These are phyloP conservation scores for Smallanthus sonchifolius DNA, from an alignment of 129 eudicot genomes.

Conservation along the genomic window DNA sequence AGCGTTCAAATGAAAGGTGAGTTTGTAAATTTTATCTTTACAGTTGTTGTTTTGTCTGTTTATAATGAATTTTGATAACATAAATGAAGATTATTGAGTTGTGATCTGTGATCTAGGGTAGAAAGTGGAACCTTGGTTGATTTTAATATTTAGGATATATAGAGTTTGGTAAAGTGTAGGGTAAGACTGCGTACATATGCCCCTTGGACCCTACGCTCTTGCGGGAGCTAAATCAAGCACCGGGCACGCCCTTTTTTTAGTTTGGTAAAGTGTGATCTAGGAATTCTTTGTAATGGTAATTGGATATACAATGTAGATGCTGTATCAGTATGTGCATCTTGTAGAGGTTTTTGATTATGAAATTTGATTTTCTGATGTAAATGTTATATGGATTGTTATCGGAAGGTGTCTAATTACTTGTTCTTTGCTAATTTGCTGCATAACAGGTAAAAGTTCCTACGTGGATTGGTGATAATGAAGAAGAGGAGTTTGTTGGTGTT, in stretches of 20 bases:
- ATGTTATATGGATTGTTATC: not conserved
- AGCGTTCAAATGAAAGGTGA: not conserved
- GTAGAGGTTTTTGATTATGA: slow-evolving; percentile 10
- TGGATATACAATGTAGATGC: not conserved
- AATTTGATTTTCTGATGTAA: slow-evolving; percentile 1
- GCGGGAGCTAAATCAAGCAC: too few species aligned
- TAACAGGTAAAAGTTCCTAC: slow-evolving; percentile 89
- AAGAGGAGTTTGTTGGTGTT: slow-evolving; percentile 82
- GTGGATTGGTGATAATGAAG: slow-evolving; percentile 74
- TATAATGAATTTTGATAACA: not conserved
- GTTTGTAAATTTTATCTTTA: not conserved
- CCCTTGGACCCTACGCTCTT: too few species aligned
- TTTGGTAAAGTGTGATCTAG: slow-evolving; percentile 15
- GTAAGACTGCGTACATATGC: too few species aligned
- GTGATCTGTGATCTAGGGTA: slow-evolving; percentile 13
- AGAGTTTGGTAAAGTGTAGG: slow-evolving; percentile 6
- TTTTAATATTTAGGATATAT: not conserved
- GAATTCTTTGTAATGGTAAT: not conserved
- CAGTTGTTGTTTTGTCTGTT: not conserved
- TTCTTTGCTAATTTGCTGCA: slow-evolving; percentile 14
- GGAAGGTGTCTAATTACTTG: not conserved
- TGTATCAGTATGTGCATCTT: not conserved
- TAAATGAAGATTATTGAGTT: not conserved
- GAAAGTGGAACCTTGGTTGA: slow-evolving; percentile 12
- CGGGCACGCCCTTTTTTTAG: too few species aligned